Base-by-base conservation (phyloP, 768 basidiomycete species). In the Collybia mongolica region DNA sequence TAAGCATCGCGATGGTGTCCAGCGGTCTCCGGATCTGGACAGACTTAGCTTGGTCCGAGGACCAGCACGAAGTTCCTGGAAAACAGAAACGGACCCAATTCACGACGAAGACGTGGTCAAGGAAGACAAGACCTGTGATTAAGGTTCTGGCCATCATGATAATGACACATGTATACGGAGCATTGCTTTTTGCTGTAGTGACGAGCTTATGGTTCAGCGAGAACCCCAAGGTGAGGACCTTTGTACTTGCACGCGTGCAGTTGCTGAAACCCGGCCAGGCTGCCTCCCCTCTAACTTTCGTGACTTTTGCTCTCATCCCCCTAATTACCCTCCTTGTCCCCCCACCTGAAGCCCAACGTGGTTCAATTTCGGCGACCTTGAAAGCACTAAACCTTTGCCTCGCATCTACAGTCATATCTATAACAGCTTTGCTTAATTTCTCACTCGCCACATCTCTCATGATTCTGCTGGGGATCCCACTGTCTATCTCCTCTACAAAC, bases 391-490 rank as follows among this genome's bases (percentile, higher is more conserved):
- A 88, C 58, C 80, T 95, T 22, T 90, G 94, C 65, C 68, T 90
- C 40, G 81, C 91, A 19, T 96, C 96, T 2, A 88, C 90, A 1
- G 78, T 93, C 44, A 88, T 97, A 54, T 93, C 80, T 11, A 82
- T 91, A 32, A 84, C 84, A 23, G 87, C 92, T 14, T 85, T 97
- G 52, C 82, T 97, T 64, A 97, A 98, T 66, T 96, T 96, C 68
- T 93, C 91, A 6, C 83, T 98, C 17, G 90, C 95, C 0, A 83
- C 86, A 18, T 63, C 76, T 18, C 75, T 96, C 15, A 81, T 88
- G 0, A 63, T 88, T 22, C 58, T 81, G 7, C 74, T 93, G 15
- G 83, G 84, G 6, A 37, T 86, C 8, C 88, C 91, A 0, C 74
- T 93, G n/a, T 68, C 80, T 19, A 49, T 77, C 7, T 67, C 74